Evolutionary conservation across 2,329 filamentous ascomycete genomes (phyloP), one percentile per base, ranked within the genome.

Genomic region (Fusarium scirpi): DNA sequence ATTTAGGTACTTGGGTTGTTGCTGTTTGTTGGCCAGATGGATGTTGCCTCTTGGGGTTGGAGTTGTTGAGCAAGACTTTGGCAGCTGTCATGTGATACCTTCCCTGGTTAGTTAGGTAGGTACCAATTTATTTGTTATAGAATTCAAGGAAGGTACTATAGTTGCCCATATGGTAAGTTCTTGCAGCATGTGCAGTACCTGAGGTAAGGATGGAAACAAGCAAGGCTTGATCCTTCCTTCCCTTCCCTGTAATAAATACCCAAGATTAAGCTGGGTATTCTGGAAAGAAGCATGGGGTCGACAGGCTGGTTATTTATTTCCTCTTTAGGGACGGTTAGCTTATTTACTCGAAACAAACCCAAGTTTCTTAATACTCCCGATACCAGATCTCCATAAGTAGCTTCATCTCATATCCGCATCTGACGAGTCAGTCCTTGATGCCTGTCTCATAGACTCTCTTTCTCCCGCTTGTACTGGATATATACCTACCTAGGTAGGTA

Each of bases 61-160:
- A 18, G 18, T 11, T n/a, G 34, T n/a, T 47, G 27, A 20, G 41
- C 44, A 40, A 43, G 38, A 22, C 25, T 41, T 47, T 69, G 51
- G 51, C 38, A 65, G 44, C 62, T 44, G 60, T 56, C 65, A 68
- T 69, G 46, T 56, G 54, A 69, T 47, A 53, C 34, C 22, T 29
- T 34, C 32, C 10, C 32, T 41, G 24, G 32, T 40, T 49, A 12
- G 25, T 6, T 29, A 30, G 12, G 12, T 30, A 30, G 11, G 29
- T 30, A 30, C 10, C 3, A 27, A 27, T 30, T 30, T 30, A 12
- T 13, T 10, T 30, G 29, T 30, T 13, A 30, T 30, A 7, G 29
- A 29, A 30, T 30, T 13, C 13, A 30, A 34, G 32, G 32, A 18
- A 34, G 32, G 32, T 34, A 18, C 10, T 16, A 18, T 34, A 34